Evolutionary conservation across 73 alveolate genomes (phyloP), one percentile per base, ranked within the genome.

Genomic region (Paramecium biaurelia): DNA sequence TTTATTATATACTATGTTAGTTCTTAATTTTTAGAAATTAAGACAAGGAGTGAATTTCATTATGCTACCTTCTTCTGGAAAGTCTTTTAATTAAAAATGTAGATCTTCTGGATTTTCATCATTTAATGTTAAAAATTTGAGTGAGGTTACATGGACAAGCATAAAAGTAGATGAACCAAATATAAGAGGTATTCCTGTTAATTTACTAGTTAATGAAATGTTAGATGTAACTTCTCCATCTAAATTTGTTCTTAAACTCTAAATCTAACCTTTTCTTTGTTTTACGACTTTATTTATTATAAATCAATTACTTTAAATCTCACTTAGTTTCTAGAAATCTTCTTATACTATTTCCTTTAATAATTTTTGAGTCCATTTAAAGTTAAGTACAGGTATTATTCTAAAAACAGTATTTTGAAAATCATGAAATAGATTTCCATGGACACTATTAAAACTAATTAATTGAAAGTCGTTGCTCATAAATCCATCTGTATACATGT

Each of bases 201-300:
- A 70, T 72, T 89, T 89, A 70, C 74, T 89, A 5, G 85, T 28
- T 18, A 82, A 42, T 15, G 92, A 70, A 28, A 89, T 89, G 35
- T 89, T 89, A 20, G 94, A 89, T 23, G 85, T 89, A 14, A 89
- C 87, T 70, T 89, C 94, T 70, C 94, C 94, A 42, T 89, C 94
- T 89, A 89, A 89, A 20, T 89, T 68, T 10, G 85, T 53, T 57
- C 74, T 23, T 32, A 89, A 34, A 32, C 87, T 82, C 37, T 70
- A 47, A 26, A 89, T 89, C 74, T 70, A 26, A 15, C 70, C 45
- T 38, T 89, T 89, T 89, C 94, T 89, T 43, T 70, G 18, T 49
- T 89, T 89, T 70, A 89, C 74, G 24, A 32, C 89, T 70, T 23
- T n/a, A 14, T 38, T 0, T 47, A 58, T 41, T 12, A n/a, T 3